Base-by-base conservation (phyloP, 2,329 filamentous ascomycete genomes). In the Aspergillus phoenicis region DNA sequence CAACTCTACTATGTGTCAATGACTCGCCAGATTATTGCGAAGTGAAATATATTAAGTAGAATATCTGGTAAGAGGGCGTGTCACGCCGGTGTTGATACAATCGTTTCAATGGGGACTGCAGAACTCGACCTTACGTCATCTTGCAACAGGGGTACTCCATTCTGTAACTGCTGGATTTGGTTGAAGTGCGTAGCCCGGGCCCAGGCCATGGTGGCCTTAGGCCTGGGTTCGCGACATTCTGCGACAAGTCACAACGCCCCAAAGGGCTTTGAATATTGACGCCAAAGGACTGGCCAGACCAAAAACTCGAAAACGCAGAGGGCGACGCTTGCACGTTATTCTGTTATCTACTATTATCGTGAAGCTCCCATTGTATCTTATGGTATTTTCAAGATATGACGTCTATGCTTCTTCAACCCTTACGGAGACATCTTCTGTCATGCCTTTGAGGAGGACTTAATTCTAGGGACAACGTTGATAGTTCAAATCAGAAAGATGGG, bases 41-140 rank as follows among this genome's bases (percentile, higher is more conserved):
- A 33, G 8, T 33, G 3, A 2, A 51, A 17, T 15, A 51, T 15
- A 30, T n/a, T 10, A 3, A 11, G 3, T 17, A 4, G 22, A 30
- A 7, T 8, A 30, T 11, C 28, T 11, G 4, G 5, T 20, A n/a
- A 36, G 26, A 36, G 5, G 33, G 8, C 7, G 30, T 30, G 28
- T 17, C n/a, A 33, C n/a, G 11, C 15, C 26, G 11, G 5, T 33
- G 8, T 8, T 30, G 22, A 17, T 30, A 49, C 8, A 24, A 33
- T 17, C n/a, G n/a, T 30, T 30, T 51, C 26, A 51, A 17, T 33
- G 26, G n/a, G 28, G 15, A 33, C 26, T 51, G 47, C 47, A 51
- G 53, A 33, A 43, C 39, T 45, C 39, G 39, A 30, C 13, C 53
- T 56, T 56, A 56, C 53, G 53, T 56, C 53, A 56, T 56, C 47